Evolutionary conservation across 2,329 filamentous ascomycete species (phyloP).

Genomic region (Apiospora marii): DNA sequence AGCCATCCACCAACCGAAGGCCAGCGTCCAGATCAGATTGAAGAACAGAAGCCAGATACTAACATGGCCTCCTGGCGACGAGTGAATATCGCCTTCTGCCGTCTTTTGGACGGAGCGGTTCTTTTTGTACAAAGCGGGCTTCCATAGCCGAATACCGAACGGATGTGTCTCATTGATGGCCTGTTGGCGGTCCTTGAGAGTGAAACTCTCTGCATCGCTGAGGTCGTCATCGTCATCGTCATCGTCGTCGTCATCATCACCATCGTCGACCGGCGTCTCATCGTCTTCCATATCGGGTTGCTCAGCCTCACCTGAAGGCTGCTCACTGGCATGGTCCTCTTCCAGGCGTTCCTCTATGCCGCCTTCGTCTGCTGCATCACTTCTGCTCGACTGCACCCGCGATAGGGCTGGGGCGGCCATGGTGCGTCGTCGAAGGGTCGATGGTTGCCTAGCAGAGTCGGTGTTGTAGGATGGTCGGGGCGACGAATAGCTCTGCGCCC

Average conservation of each 20-base stretch:
- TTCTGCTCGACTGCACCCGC: constrained; percentile 51
- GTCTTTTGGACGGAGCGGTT: constrained; percentile 94
- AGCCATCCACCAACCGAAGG: constrained; percentile 97
- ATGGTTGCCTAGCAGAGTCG: constrained; percentile 40
- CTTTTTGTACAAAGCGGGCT: constrained; percentile 98
- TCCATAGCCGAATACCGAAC: constrained; percentile 98
- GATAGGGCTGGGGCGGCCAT: constrained; percentile 47
- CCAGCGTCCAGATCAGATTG: constrained; percentile 88
- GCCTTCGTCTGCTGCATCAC: constrained; percentile 40
- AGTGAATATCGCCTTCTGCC: constrained; percentile 96
- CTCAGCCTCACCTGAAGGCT: constrained; percentile 43
- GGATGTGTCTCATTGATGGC: constrained; percentile 99
- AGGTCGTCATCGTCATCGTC: constrained; percentile 75
- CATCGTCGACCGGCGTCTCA: constrained; percentile 46
- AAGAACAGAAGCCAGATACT: constrained; percentile 85
- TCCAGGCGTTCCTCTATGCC: constrained; percentile 41
- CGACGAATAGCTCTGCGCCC: constrained; percentile 51
- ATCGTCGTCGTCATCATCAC: constrained; percentile 64
- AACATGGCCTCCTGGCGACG: constrained; percentile 86
- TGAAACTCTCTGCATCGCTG: constrained; percentile 97
- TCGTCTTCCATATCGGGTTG: constrained; percentile 43
- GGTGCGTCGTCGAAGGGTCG: constrained; percentile 49
- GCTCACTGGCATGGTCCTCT: constrained; percentile 43
- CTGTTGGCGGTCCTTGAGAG: constrained; percentile 93
- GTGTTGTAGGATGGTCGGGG: constrained; percentile 41